These are phyloP conservation scores for Casuarina equisetifolia DNA, from an alignment of 306 rosid genomes.

Conservation along the genomic window DNA sequence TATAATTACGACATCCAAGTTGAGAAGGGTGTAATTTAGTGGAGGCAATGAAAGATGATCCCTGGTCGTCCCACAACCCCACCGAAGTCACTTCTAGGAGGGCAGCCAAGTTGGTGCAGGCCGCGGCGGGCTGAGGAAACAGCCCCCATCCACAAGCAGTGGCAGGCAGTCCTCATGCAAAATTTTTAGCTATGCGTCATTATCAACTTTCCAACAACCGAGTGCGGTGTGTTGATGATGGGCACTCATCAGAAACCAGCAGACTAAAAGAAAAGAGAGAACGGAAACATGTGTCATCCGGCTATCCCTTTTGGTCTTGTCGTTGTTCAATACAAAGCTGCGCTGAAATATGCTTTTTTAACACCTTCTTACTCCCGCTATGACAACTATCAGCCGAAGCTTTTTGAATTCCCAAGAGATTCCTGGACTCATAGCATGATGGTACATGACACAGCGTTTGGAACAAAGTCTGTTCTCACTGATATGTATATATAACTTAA, in stretches of 20 bases:
- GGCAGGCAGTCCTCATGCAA: constrained; percentile 9
- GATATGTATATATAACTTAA: neutral
- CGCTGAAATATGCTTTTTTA: neutral
- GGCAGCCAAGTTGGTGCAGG: constrained; percentile 7
- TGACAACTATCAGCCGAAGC: neutral
- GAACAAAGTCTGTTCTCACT: neutral
- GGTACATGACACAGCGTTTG: neutral
- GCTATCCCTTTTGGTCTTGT: neutral
- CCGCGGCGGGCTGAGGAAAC: neutral
- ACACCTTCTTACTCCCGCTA: neutral
- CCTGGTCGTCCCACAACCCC: neutral
- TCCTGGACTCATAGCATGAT: neutral
- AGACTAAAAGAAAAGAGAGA: neutral
- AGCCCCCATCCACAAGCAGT: neutral
- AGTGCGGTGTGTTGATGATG: constrained; percentile 21
- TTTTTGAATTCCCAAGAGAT: neutral
- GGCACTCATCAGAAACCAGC: constrained; percentile 3
- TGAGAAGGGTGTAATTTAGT: no score
- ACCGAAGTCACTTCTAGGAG: neutral
- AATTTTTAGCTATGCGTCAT: constrained; percentile 13
- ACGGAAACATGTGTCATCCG: neutral
- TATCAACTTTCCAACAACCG: constrained; percentile 38
- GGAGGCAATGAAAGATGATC: constrained; percentile 10
- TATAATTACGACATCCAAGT: neutral
- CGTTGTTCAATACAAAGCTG: constrained; percentile 1